Conservation (phyloP, 345 rosid genomes). For the Viola odorata region DNA sequence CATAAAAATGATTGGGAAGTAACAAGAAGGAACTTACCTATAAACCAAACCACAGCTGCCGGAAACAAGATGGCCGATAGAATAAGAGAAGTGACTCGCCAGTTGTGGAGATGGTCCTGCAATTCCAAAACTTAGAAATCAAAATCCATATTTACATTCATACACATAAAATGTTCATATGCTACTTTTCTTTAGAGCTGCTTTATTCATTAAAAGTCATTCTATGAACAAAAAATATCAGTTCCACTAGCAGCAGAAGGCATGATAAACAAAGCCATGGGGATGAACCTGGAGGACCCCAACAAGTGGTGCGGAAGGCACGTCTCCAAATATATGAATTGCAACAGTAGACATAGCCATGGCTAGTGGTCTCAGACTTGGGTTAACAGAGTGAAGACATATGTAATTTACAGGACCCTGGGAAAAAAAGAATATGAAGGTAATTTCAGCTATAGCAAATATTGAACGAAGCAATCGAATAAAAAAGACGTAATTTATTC, state of each 20-base stretch:
- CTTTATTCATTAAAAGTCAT: background rate
- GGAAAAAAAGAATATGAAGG: background rate
- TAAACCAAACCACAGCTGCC: slow-evolving; percentile 81
- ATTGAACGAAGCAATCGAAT: background rate
- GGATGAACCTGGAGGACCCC: slow-evolving; percentile 77
- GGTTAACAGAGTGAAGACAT: slow-evolving; percentile 87
- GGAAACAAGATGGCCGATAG: slow-evolving; percentile 69
- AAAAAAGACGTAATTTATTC: no score
- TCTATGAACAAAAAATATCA: background rate
- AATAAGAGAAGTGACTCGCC: slow-evolving; percentile 85
- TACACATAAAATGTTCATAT: background rate
- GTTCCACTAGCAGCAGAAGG: background rate
- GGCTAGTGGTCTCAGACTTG: slow-evolving; percentile 84
- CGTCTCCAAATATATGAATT: slow-evolving; percentile 93
- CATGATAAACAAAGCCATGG: slow-evolving; percentile 5
- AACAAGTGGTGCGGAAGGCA: slow-evolving; percentile 96
- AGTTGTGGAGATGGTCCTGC: slow-evolving; percentile 71
- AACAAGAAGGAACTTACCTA: slow-evolving; percentile 33
- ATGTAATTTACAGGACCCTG: slow-evolving; percentile 96
- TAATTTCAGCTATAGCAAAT: background rate
- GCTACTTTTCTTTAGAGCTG: background rate
- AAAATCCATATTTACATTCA: no score
- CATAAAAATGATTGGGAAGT: background rate
- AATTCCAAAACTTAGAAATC: slow-evolving; percentile 3
- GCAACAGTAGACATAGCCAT: slow-evolving; percentile 93